Base-by-base conservation (phyloP, 345 rosid species). In the Triadica sebifera region DNA sequence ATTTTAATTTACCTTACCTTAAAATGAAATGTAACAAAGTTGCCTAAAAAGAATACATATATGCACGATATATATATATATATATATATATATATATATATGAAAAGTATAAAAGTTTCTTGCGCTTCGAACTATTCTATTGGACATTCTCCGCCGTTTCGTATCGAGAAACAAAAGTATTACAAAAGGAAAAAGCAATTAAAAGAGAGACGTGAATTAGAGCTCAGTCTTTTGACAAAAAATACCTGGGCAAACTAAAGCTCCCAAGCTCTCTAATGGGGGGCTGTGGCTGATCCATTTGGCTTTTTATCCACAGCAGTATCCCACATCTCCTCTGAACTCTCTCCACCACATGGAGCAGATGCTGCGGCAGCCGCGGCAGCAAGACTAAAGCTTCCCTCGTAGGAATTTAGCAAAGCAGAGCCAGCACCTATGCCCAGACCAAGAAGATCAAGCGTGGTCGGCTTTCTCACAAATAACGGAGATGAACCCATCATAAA, bases 381-480 rank as follows among this genome's bases (percentile, higher is more conserved):
- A n/a, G 75, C 85, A 2, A 78, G 79, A 25, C 73, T 63, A 72
- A 85, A 89, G 65, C 84, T 83, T 25, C 83, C 78, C 10, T 82
- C 84, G 5, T 85, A 80, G 4, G 91, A 82, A 49, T 80, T 82
- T 37, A 90, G 74, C 17, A 90, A 61, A 25, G 92, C 92, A 6
- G 95, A 86, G 12, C 79, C 72, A 49, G 78, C 80, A 13, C 80
- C 86, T 69, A 87, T 70, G 56, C 95, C 92, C 16, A 88, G 82
- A 20, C 95, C 92, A 5, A 90, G 87, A 74, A 88, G 85, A 77
- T 90, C 95, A 17, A 90, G 88, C 0, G 94, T 89, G 8, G 85
- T 78, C 4, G 92, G 94, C 73, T 81, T 79, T 81, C 67, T 81
- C 17, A 79, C 85, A 4, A 86, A 86, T 53, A 89, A 71, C 0